Percentiles rank a stretch among this genome's conserved stretches.
phyloP scores from a whole-genome alignment of 2,329 filamentous ascomycete genomes.

The Diaporthe velutina region DNA sequence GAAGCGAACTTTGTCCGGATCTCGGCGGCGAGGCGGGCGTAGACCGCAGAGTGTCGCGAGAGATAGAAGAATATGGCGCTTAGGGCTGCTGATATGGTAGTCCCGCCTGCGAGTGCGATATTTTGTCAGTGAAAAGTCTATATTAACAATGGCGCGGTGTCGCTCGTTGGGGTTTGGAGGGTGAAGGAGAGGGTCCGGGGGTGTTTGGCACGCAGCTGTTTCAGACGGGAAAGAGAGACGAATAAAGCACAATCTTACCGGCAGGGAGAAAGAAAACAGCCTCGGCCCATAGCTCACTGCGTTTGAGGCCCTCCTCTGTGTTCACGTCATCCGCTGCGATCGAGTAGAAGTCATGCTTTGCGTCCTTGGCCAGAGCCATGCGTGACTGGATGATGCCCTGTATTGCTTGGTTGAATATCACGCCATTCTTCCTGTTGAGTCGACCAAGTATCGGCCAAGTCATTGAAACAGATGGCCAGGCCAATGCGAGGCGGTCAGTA shows the following conservation, averaged over 20 bases:
- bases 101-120: slow-evolving; percentile 21
- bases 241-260: neutral
- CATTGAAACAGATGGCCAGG: neutral
- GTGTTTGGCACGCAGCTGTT: too few species aligned
- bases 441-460: slow-evolving; percentile 1
- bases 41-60: slow-evolving; percentile 29
- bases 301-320: neutral
- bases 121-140: neutral
- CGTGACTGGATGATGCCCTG: slow-evolving; percentile 36
- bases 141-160: too few species aligned
- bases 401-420: neutral
- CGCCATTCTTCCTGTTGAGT: neutral
- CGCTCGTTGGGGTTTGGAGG: too few species aligned
- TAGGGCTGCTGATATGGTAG: slow-evolving; percentile 8
- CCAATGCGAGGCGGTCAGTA: slow-evolving; percentile 4
- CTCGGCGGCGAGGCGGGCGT: slow-evolving; percentile 29
- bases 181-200: too few species aligned
- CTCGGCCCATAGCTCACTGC: slow-evolving; percentile 17
- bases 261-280: slow-evolving; percentile 15
- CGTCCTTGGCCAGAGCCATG: slow-evolving; percentile 31
- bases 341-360: slow-evolving; percentile 35
- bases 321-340: slow-evolving; percentile 20
- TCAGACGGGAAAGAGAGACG: too few species aligned
- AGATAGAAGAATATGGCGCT: slow-evolving; percentile 37
- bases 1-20: slow-evolving; percentile 20